Conservation (phyloP, 176 grass and related monocot genomes). For the Bromus sterilis region DNA sequence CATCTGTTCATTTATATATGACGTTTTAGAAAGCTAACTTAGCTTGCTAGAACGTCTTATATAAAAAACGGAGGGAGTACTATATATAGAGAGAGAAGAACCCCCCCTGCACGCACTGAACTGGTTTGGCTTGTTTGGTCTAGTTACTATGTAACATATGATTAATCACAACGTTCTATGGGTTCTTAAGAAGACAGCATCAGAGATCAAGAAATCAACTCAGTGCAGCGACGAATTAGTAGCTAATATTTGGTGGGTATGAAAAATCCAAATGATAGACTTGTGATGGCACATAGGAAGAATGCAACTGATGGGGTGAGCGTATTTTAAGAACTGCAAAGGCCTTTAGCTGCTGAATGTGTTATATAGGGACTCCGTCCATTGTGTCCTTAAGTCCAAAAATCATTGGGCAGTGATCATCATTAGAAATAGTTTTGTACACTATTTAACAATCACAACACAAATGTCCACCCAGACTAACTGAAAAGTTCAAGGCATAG, state of each 20-base stretch:
- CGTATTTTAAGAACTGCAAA: not conserved
- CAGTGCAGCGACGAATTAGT: not conserved
- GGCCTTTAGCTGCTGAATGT: not conserved
- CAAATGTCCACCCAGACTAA: not conserved
- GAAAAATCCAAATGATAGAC: not conserved
- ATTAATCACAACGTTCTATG: not conserved
- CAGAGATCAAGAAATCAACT: not conserved
- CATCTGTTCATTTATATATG: too few relatives aligned
- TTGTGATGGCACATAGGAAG: not conserved
- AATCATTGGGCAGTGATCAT: not conserved
- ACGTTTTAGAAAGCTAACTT: too few relatives aligned
- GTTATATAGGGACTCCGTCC: not conserved
- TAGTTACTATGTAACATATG: not conserved
- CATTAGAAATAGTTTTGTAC: not conserved
- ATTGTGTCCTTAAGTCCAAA: not conserved
- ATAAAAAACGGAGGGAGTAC: too few relatives aligned
- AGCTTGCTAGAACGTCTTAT: too few relatives aligned
- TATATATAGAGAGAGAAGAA: not conserved
- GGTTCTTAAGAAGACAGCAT: not conserved
- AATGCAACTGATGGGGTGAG: not conserved
- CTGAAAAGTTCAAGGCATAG: not conserved
- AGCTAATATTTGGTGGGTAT: not conserved
- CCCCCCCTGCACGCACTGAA: not conserved
- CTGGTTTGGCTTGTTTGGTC: not conserved
- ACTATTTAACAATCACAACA: not conserved